These are phyloP conservation scores for Rhododendron mucronatum DNA, from an alignment of 148 eudicot genomes.

Conservation along the genomic window DNA sequence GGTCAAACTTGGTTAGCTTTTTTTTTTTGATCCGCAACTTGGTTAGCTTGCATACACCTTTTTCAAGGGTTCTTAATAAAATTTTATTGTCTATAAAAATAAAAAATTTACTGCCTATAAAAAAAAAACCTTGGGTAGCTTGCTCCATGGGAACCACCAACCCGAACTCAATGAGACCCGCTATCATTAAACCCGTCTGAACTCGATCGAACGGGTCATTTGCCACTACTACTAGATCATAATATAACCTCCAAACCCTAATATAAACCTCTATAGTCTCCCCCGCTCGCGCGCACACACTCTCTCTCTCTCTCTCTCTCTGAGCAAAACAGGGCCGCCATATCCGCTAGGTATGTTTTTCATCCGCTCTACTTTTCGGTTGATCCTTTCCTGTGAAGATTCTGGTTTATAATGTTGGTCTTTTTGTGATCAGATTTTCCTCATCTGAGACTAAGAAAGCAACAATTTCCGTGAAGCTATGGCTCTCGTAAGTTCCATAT, in stretches of 20 bases:
- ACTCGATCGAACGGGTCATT: neutral
- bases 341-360: neutral
- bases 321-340: neutral
- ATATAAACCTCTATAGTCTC: neutral
- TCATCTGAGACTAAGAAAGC: neutral
- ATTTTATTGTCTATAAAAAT: too few species aligned
- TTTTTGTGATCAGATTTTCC: neutral
- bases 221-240: neutral
- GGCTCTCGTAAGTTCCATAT: neutral
- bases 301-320: neutral
- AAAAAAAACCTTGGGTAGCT: too few species aligned
- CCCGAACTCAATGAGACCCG: neutral
- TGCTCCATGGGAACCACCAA: too few species aligned
- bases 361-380: neutral
- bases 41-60: too few species aligned
- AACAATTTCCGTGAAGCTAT: neutral
- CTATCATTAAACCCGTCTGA: neutral
- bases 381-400: neutral
- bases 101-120: too few species aligned
- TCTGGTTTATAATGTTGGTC: neutral
- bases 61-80: too few species aligned
- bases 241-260: neutral
- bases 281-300: neutral
- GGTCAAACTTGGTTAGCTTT: too few species aligned
- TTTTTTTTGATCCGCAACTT: too few species aligned